phyloP scores from a whole-genome alignment of 192 early-diverging fungal genomes.

The Mortierella claussenii region DNA sequence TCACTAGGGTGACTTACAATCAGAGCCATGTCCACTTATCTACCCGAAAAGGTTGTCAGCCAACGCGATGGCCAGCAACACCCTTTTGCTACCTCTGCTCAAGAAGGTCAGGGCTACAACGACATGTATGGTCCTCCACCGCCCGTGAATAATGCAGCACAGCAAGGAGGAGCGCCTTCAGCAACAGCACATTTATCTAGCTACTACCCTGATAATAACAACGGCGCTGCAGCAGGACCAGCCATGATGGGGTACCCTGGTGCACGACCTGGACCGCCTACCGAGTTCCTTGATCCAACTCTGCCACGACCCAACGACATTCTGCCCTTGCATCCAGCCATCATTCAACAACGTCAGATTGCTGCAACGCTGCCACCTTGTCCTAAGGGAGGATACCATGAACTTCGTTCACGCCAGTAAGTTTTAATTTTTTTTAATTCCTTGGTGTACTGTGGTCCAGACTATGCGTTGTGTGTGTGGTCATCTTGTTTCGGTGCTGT shows the following conservation, averaged over 20 bases:
- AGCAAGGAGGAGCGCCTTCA: too few relatives aligned
- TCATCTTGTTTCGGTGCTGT: too few relatives aligned
- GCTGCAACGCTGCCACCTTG: conserved; percentile 41
- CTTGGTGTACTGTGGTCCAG: too few relatives aligned
- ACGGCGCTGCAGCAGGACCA: neutral
- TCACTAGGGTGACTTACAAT: too few relatives aligned
- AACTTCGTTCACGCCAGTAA: conserved; percentile 28
- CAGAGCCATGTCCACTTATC: too few relatives aligned
- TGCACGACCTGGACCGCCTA: conserved; percentile 1
- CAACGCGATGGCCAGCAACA: too few relatives aligned
- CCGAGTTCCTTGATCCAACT: conserved; percentile 28
- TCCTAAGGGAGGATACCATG: conserved; percentile 44
- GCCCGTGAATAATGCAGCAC: neutral
- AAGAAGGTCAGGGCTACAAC: too few relatives aligned
- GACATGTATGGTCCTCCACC: neutral
- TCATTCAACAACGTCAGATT: conserved; percentile 49
- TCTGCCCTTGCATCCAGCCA: conserved; percentile 38
- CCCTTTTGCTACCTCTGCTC: too few relatives aligned
- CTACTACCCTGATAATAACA: neutral
- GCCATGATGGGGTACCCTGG: conserved; percentile 21
- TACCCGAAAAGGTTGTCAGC: too few relatives aligned
- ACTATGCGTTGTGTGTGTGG: too few relatives aligned
- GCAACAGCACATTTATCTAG: too few relatives aligned
- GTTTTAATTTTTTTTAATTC: conserved; percentile 9
- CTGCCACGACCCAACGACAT: conserved; percentile 47